Conservation (phyloP, 441 rosid species). For the Erodium moschatum region DNA sequence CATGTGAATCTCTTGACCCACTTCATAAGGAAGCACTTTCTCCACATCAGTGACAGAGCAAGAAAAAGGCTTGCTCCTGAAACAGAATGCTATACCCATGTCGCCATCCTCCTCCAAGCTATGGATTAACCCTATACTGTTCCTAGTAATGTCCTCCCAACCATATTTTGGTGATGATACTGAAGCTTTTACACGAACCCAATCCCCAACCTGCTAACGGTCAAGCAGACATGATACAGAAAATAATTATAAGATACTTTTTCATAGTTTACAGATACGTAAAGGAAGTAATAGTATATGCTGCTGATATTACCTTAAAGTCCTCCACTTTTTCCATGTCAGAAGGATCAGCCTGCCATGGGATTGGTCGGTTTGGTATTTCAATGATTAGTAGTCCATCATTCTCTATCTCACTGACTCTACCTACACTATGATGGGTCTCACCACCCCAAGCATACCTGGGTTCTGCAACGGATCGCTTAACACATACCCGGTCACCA, state of each 20-base stretch:
- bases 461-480: slow-evolving; percentile 98
- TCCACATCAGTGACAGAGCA: slow-evolving; percentile 95
- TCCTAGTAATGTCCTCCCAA: slow-evolving; percentile 86
- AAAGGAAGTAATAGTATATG: neutral
- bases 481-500: slow-evolving; percentile 88
- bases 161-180: slow-evolving; percentile 95
- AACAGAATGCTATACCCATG: slow-evolving; percentile 90
- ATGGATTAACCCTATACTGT: slow-evolving; percentile 80
- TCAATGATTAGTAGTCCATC: slow-evolving; percentile 93
- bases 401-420: slow-evolving; percentile 77
- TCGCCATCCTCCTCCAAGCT: slow-evolving; percentile 96
- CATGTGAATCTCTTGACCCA: slow-evolving; percentile 82
- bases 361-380: slow-evolving; percentile 77
- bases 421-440: slow-evolving; percentile 99
- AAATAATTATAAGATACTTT: neutral
- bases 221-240: slow-evolving; percentile 14
- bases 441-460: slow-evolving; percentile 99
- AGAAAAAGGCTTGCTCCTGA: slow-evolving; percentile 77
- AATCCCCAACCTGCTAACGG: slow-evolving; percentile 75
- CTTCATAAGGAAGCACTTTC: slow-evolving; percentile 80
- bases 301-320: slow-evolving; percentile 56
- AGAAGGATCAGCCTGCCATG: slow-evolving; percentile 99
- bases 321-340: slow-evolving; percentile 99
- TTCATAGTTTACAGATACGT: slow-evolving; percentile 1
- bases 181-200: slow-evolving; percentile 92